phyloP scores from a whole-genome alignment of 768 basidiomycete species.

The Agaricus sinodeliciosus region DNA sequence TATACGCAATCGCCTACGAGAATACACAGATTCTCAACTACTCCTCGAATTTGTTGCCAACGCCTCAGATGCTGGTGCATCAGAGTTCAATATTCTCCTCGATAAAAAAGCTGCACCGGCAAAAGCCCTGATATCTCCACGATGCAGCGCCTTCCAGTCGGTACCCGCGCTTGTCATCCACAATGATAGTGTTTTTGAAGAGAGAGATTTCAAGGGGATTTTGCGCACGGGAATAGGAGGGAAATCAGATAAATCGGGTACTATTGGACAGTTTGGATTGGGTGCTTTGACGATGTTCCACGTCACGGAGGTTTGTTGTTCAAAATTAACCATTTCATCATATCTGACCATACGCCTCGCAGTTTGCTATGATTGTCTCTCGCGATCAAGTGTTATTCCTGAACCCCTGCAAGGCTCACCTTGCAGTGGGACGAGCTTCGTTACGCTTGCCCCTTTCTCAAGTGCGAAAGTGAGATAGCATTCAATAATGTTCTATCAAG shows the following conservation, averaged over 20 bases:
- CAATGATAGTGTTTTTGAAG: slow-evolving; percentile 35
- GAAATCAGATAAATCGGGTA: slow-evolving; percentile 28
- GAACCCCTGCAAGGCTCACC: slow-evolving; percentile 36
- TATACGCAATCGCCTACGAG: slow-evolving; percentile 33
- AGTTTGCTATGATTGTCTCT: slow-evolving; percentile 30
- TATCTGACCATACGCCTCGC: background rate
- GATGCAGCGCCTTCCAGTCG: slow-evolving; percentile 27
- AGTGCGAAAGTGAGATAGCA: slow-evolving; percentile 25
- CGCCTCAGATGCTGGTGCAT: slow-evolving; percentile 43
- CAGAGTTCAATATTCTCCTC: slow-evolving; percentile 32
- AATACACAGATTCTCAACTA: slow-evolving; percentile 37
- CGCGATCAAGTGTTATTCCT: slow-evolving; percentile 29
- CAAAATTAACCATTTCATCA: background rate
- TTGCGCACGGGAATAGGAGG: slow-evolving; percentile 38
- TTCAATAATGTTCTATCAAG: background rate
- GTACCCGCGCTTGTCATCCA: slow-evolving; percentile 35
- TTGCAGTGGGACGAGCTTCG: slow-evolving; percentile 29
- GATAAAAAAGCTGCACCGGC: slow-evolving; percentile 20
- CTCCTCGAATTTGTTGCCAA: slow-evolving; percentile 48
- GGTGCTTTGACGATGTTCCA: slow-evolving; percentile 49
- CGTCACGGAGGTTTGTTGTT: slow-evolving; percentile 36
- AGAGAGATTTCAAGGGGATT: slow-evolving; percentile 40
- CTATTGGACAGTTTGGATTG: slow-evolving; percentile 46
- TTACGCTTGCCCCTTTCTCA: slow-evolving; percentile 24
- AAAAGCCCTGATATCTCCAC: slow-evolving; percentile 23